phyloP scores from a whole-genome alignment of 805 yeast genomes.

The Martiniozyma abietophila region DNA sequence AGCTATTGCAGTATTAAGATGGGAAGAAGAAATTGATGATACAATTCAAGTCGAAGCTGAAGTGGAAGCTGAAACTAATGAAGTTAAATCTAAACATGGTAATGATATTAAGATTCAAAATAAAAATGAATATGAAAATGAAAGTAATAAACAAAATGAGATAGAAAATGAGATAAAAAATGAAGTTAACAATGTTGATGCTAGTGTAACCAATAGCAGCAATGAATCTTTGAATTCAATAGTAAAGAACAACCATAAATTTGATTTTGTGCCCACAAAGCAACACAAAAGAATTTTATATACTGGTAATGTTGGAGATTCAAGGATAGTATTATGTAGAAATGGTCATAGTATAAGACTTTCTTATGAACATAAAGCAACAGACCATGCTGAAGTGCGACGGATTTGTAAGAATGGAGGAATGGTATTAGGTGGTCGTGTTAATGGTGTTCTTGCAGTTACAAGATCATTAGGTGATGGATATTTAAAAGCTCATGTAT shows the following conservation, averaged over 20 bases:
- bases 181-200: too few relatives aligned
- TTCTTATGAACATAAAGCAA: constrained; percentile 90
- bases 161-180: not conserved
- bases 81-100: constrained; percentile 1
- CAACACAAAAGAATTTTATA: constrained; percentile 67
- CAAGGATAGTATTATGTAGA: constrained; percentile 72
- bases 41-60: constrained; percentile 7
- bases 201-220: not conserved
- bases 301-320: constrained; percentile 94
- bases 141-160: not conserved
- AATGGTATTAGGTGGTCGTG: constrained; percentile 78
- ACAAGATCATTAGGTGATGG: constrained; percentile 89
- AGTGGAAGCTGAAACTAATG: constrained; percentile 4
- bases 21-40: constrained; percentile 47
- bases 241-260: not conserved
- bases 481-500: constrained; percentile 82
- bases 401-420: constrained; percentile 80
- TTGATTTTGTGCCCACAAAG: constrained; percentile 37
- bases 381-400: constrained; percentile 66
- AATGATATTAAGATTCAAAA: constrained; percentile 2
- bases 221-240: too few relatives aligned
- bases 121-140: constrained; percentile 32
- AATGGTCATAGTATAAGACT: constrained; percentile 67
- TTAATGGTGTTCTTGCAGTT: constrained; percentile 92
- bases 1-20: constrained; percentile 81